Conservation (phyloP, 208 protist genomes). For the Trypanosoma avium region DNA sequence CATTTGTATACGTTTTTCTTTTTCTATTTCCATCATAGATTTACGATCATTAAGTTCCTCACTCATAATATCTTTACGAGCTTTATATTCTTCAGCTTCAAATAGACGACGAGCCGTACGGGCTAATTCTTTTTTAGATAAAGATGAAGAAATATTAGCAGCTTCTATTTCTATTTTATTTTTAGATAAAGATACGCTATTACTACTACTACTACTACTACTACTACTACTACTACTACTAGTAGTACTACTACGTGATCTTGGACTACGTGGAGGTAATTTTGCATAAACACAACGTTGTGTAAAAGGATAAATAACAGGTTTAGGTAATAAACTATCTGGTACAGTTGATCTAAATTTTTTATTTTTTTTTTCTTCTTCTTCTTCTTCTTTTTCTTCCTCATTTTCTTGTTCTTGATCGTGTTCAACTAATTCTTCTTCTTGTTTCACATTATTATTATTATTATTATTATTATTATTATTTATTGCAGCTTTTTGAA, state of each 20-base stretch:
- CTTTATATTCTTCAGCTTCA: slow-evolving; percentile 7
- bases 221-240: too few relatives aligned
- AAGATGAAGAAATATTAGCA: background rate
- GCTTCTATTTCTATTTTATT: background rate
- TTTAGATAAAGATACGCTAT: background rate
- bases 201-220: too few relatives aligned
- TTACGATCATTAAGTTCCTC: slow-evolving; percentile 21
- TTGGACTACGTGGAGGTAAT: background rate
- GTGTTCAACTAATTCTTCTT: background rate
- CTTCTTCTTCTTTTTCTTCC: background rate
- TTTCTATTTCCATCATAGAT: slow-evolving; percentile 18
- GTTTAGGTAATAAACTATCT: background rate
- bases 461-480: background rate
- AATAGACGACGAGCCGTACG: slow-evolving; percentile 2
- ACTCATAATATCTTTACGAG: slow-evolving; percentile 14
- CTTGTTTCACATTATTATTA: background rate
- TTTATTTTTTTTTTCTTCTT: background rate
- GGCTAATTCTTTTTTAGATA: background rate
- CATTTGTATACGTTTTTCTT: slow-evolving; percentile 7
- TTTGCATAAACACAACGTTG: slow-evolving; percentile 6
- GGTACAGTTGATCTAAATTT: background rate
- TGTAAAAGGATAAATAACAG: slow-evolving; percentile 24
- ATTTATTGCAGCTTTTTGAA: background rate
- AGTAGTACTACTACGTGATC: too few relatives aligned
- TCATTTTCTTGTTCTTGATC: background rate